Evolutionary conservation across 73 alveolate genomes (phyloP), one percentile per base, ranked within the genome.

Genomic region (Symbiodinium natans): DNA sequence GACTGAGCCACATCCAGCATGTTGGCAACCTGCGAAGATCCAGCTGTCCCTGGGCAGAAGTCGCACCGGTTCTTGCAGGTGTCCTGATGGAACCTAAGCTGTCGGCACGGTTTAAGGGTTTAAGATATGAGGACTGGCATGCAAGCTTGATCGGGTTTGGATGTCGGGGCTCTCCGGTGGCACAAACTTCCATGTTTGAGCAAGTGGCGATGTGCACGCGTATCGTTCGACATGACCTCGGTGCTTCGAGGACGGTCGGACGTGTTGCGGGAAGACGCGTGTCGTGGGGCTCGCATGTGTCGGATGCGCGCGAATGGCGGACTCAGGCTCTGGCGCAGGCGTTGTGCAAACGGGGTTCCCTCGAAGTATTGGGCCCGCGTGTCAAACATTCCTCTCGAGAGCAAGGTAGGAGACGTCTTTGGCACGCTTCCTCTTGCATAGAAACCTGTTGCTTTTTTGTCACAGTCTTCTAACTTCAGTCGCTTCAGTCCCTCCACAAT

Each of bases 21-120:
- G 54, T 90, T 90, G 75, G 97, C 87, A 21, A 82, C 46, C 41
- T 90, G 97, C 36, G 97, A 90, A 31, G 87, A 56, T 29, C 97
- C 97, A 31, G 97, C 52, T 0, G 97, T 90, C 36, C 88, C 88
- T 8, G 97, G 97, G 40, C 97, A 90, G 75, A 71, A 71, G 52
- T 52, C 52, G 97, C 97, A 90, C 4, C 77, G 86, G 80, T 90
- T 90, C 40, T 63, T 63, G 77, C 77, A 63, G 77, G 77, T 63
- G 77, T 63, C 77, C 77, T 63, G 77, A 63, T 63, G 77, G 77
- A 63, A 63, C 77, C 77, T 63, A 34, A 29, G 77, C 77, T 6
- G 77, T 5, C 77, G 77, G 8, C 25, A 56, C 74, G 74, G 25
- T 8, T n/a, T 0, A 15, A 2, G 75, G 75, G 33, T 2, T 25